These are phyloP conservation scores for Aschersonia sp. DNA, from an alignment of 2,329 filamentous ascomycete species.

Conservation along the genomic window DNA sequence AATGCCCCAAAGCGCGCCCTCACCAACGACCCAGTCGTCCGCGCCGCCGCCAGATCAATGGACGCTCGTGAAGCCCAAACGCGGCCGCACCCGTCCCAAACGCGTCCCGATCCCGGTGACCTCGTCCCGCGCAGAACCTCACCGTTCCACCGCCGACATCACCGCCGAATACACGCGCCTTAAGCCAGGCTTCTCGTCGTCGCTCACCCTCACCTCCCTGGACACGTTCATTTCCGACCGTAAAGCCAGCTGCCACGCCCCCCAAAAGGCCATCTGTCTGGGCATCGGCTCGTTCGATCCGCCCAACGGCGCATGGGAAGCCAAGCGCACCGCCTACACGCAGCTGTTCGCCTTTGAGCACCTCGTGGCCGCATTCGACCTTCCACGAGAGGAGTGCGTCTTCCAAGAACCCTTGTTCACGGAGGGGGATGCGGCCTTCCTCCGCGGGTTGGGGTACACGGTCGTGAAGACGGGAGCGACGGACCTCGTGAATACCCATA, in stretches of 20 bases:
- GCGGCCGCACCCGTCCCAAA: conserved; percentile 5
- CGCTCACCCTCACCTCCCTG: conserved; percentile 14
- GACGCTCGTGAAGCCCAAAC: conserved; percentile 8
- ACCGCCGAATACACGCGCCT: conserved; percentile 14
- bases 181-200: conserved; percentile 13
- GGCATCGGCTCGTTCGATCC: conserved; percentile 42
- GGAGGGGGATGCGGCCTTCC: conserved; percentile 32
- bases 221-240: conserved; percentile 16
- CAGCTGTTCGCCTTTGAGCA: conserved; percentile 38
- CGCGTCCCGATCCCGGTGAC: conserved; percentile 2
- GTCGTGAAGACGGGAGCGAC: conserved; percentile 23
- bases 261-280: conserved; percentile 34
- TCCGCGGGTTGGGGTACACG: conserved; percentile 37
- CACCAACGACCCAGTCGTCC: too few relatives aligned
- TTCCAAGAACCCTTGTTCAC: conserved; percentile 43
- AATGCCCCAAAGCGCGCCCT: too few relatives aligned
- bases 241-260: conserved; percentile 6
- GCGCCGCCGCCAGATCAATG: too few relatives aligned
- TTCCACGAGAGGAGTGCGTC: conserved; percentile 23
- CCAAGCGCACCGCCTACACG: conserved; percentile 29
- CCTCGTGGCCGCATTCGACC: neutral
- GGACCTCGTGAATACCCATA: conserved; percentile 29
- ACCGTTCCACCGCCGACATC: conserved; percentile 13
- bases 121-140: conserved; percentile 1
- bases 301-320: conserved; percentile 27